Evolutionary conservation across 805 yeast genomes (phyloP).

Genomic region (Candida lessepsii): DNA sequence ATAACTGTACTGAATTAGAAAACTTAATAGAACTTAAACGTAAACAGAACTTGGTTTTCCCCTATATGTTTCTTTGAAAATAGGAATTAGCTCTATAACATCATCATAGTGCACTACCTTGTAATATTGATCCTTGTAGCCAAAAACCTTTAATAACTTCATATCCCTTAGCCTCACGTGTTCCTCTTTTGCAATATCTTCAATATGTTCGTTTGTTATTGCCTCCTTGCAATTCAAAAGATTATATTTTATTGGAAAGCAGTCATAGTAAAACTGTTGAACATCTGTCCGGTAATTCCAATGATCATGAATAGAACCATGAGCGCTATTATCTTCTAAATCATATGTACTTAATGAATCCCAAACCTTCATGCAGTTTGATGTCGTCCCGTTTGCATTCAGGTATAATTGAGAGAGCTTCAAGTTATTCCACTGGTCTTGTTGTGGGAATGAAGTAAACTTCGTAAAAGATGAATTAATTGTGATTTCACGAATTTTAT

Average conservation of each 20-base stretch:
- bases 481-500: neutral
- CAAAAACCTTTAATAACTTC: neutral
- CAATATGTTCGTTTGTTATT: neutral
- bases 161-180: neutral
- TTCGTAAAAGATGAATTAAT: neutral
- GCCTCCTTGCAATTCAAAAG: neutral
- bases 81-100: neutral
- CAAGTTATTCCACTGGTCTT: neutral
- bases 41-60: neutral
- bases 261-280: too few relatives aligned
- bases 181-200: neutral
- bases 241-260: neutral
- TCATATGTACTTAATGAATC: too few relatives aligned
- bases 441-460: neutral
- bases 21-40: too few relatives aligned
- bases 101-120: neutral
- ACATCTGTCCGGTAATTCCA: too few relatives aligned
- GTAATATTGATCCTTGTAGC: neutral
- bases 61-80: neutral
- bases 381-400: too few relatives aligned
- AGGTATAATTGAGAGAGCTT: too few relatives aligned
- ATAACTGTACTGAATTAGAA: too few relatives aligned
- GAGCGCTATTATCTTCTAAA: too few relatives aligned
- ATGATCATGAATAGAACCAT: too few relatives aligned
- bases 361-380: too few relatives aligned